Conservation (phyloP, 164 flowering plant genomes). For the Vitis rupestris region DNA sequence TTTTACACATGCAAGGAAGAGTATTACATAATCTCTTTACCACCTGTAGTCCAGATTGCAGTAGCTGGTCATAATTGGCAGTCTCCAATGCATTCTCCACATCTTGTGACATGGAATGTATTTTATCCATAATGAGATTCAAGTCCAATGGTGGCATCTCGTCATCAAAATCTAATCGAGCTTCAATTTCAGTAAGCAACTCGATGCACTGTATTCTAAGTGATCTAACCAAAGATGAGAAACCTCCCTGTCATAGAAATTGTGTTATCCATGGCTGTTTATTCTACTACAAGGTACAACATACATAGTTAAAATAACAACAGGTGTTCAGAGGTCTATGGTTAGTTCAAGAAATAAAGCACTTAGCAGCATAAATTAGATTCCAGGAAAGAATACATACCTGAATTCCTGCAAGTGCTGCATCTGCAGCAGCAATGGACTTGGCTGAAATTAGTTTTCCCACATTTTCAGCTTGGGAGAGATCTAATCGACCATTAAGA, state of each 20-base stretch:
- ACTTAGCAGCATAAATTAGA: neutral
- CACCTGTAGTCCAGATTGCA: conserved; percentile 94
- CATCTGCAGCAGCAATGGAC: conserved; percentile 86
- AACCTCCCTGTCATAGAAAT: conserved; percentile 71
- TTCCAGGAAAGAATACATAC: conserved; percentile 26
- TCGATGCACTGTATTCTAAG: conserved; percentile 76
- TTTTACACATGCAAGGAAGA: neutral
- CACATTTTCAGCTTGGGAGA: conserved; percentile 93
- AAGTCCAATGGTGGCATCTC: conserved; percentile 92
- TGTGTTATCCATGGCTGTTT: neutral
- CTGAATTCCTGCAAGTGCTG: conserved; percentile 95
- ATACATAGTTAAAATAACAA: neutral
- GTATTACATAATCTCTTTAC: too few relatives aligned
- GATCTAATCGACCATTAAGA: conserved; percentile 95
- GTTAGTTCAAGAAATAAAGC: too few relatives aligned
- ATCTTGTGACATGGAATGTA: conserved; percentile 58
- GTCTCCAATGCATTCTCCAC: conserved; percentile 81
- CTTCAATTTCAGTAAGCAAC: conserved; percentile 92
- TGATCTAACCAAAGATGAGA: conserved; percentile 78
- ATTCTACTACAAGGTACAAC: neutral
- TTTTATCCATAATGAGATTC: conserved; percentile 36
- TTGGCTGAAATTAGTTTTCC: conserved; percentile 77
- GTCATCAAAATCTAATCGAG: conserved; percentile 96
- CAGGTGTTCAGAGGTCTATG: neutral
- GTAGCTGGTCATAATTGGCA: conserved; percentile 83